Conservation (phyloP, 2,329 filamentous ascomycete genomes). For the Kalaharituber pfeilii region DNA sequence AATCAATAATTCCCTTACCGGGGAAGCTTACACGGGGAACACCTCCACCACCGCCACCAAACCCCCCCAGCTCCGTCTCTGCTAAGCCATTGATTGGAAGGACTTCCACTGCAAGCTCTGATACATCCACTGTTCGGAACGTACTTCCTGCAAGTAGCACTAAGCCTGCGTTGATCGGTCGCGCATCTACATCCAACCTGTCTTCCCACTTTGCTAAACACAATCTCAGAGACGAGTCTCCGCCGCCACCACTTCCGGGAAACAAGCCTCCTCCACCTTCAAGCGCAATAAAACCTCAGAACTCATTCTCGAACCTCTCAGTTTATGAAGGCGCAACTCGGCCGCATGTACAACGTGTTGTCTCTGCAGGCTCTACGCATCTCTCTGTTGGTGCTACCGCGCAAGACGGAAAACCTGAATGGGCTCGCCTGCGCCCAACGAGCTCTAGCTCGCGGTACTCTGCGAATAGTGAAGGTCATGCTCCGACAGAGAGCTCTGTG, state of each 20-base stretch:
- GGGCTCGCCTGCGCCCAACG: not conserved
- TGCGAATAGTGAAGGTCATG: not conserved
- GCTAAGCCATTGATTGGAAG: slow-evolving; percentile 6
- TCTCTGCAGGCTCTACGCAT: not conserved
- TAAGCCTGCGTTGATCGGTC: not conserved
- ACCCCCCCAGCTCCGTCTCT: slow-evolving; percentile 5
- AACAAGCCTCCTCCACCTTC: not conserved
- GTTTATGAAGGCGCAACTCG: not conserved
- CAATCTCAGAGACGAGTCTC: slow-evolving; percentile 13
- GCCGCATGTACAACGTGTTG: not conserved
- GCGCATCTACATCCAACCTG: slow-evolving; percentile 6
- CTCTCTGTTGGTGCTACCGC: not conserved
- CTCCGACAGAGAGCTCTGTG: not conserved
- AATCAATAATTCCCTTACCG: slow-evolving; percentile 16
- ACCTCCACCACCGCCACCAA: slow-evolving; percentile 24
- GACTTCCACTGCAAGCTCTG: not conserved
- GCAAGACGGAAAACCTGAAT: not conserved
- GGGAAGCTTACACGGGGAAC: slow-evolving; percentile 24
- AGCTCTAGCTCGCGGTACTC: slow-evolving; percentile 1
- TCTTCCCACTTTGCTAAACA: slow-evolving; percentile 5
- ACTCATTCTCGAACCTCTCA: not conserved
- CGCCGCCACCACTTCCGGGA: slow-evolving; percentile 19
- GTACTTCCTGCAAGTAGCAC: not conserved
- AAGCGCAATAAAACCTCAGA: not conserved
- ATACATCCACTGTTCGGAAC: not conserved